A percentile compares a stretch with the other conserved stretches of the same genome.
Evolutionary conservation across 192 early-diverging fungal species (phyloP).

Genomic region (Podila epicladia): DNA sequence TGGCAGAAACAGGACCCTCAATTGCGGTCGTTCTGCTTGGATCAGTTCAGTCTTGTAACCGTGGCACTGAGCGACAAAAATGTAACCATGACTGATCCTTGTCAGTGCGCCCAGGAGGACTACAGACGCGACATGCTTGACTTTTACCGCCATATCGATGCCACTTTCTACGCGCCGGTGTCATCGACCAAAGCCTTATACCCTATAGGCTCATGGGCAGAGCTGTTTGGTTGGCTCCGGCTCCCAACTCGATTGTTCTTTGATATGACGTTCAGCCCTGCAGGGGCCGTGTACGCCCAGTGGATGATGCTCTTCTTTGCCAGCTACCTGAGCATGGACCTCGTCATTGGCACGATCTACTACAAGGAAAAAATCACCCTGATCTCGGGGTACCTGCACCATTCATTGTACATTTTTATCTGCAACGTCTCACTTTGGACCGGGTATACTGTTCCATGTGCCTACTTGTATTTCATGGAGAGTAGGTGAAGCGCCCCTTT

Average conservation of each 20-base stretch:
- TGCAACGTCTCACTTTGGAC: too few species aligned
- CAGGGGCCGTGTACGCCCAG: not conserved
- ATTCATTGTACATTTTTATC: not conserved
- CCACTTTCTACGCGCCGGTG: not conserved
- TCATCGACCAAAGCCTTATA: not conserved
- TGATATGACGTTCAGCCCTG: not conserved
- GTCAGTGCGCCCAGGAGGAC: not conserved
- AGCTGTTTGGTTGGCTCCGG: not conserved
- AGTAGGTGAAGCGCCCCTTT: too few species aligned
- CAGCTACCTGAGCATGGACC: not conserved
- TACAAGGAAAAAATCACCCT: not conserved
- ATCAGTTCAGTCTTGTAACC: not conserved
- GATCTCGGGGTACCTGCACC: not conserved
- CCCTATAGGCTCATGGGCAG: not conserved
- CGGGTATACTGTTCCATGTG: not conserved
- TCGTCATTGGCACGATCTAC: not conserved
- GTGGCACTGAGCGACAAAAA: not conserved
- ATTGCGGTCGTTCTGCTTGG: not conserved
- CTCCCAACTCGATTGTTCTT: not conserved
- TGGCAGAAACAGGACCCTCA: not conserved
- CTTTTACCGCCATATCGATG: not conserved
- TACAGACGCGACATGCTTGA: not conserved
- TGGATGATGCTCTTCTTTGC: constrained; percentile 1
- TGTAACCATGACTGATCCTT: not conserved
- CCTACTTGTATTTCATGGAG: not conserved